phyloP scores from a whole-genome alignment of 257 asterid species.

The Eustoma russellianum region DNA sequence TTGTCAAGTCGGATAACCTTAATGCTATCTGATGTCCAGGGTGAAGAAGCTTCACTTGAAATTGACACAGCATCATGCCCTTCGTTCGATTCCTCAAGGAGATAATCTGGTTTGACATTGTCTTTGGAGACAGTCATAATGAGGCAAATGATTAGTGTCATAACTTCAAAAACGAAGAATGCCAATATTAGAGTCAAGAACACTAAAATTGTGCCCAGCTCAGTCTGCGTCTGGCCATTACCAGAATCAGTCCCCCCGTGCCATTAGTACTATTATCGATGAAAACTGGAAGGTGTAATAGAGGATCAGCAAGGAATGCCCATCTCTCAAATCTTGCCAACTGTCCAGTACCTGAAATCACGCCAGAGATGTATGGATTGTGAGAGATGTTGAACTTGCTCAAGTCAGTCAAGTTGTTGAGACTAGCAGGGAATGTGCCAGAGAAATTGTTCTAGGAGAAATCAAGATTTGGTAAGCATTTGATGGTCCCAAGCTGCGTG shows the following conservation, averaged over 20 bases:
- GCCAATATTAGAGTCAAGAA: conserved; percentile 39
- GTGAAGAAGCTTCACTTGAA: conserved; percentile 47
- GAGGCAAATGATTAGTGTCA: conserved; percentile 43
- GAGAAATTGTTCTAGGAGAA: conserved; percentile 37
- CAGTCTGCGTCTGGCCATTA: conserved; percentile 8
- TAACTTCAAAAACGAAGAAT: conserved; percentile 40
- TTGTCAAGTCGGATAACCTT: conserved; percentile 69
- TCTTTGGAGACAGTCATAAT: conserved; percentile 33
- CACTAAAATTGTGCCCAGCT: conserved; percentile 28
- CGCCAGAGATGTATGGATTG: conserved; percentile 57
- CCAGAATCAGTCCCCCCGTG: not conserved
- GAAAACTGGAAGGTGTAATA: conserved; percentile 58
- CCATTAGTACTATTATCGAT: conserved; percentile 25
- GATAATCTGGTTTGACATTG: conserved; percentile 22
- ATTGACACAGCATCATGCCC: conserved; percentile 31
- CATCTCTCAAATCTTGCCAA: conserved; percentile 60
- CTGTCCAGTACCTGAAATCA: conserved; percentile 53
- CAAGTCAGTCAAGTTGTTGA: conserved; percentile 30
- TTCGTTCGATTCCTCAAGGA: conserved; percentile 35
- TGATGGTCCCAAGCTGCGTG: conserved; percentile 28
- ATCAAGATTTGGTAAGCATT: conserved; percentile 34
- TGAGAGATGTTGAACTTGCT: conserved; percentile 47
- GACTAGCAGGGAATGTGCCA: conserved; percentile 36
- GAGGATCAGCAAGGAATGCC: conserved; percentile 63
- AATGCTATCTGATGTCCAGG: conserved; percentile 51